These are phyloP conservation scores for Helotiales sp. DNA, from an alignment of 2,329 filamentous ascomycete genomes.

Conservation along the genomic window DNA sequence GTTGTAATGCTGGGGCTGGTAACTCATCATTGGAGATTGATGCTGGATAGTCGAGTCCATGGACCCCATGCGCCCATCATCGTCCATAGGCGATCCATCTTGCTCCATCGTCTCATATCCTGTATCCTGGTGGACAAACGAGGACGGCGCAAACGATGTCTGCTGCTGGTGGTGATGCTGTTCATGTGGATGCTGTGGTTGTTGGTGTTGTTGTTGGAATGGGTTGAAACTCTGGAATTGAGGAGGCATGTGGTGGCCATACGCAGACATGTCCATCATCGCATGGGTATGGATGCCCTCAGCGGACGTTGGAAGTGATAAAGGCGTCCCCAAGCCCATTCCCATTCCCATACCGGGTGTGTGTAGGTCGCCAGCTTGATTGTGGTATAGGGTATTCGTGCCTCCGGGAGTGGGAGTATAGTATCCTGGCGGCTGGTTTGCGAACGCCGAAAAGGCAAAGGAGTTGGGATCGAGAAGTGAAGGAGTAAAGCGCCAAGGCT, in stretches of 20 bases:
- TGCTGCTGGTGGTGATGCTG: slow-evolving; percentile 51
- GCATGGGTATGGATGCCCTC: slow-evolving; percentile 60
- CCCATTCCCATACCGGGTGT: slow-evolving; percentile 79
- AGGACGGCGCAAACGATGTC: slow-evolving; percentile 69
- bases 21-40: slow-evolving; percentile 59
- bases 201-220: slow-evolving; percentile 61
- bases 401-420: slow-evolving; percentile 87
- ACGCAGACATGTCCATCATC: slow-evolving; percentile 66
- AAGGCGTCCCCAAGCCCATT: slow-evolving; percentile 57
- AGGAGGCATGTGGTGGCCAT: slow-evolving; percentile 53
- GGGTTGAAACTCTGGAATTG: slow-evolving; percentile 69
- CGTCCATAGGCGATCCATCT: slow-evolving; percentile 67
- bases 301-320: slow-evolving; percentile 74
- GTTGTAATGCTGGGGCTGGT: slow-evolving; percentile 51
- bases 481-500: slow-evolving; percentile 85
- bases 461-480: slow-evolving; percentile 85
- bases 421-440: slow-evolving; percentile 77
- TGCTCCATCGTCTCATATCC: slow-evolving; percentile 79
- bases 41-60: slow-evolving; percentile 63
- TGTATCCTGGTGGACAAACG: slow-evolving; percentile 78
- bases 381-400: slow-evolving; percentile 77
- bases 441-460: slow-evolving; percentile 76
- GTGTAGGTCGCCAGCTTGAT: slow-evolving; percentile 82
- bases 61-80: slow-evolving; percentile 53
- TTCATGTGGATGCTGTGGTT: slow-evolving; percentile 32